Conservation (phyloP, 768 basidiomycete genomes). For the Scleroderma bovista region DNA sequence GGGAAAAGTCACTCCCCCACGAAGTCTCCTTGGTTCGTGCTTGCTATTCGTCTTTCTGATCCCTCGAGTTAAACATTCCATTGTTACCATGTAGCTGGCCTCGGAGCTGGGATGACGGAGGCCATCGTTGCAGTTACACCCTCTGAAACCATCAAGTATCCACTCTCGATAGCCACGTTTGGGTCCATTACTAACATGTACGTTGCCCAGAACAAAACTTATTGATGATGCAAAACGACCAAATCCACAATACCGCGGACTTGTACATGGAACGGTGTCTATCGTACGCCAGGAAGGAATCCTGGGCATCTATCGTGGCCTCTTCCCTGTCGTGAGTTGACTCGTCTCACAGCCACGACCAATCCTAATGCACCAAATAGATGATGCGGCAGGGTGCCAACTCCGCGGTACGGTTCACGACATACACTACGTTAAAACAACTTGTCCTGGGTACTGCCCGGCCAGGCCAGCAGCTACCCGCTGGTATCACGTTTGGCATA, state of each 20-base stretch:
- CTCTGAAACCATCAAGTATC: constrained; percentile 97
- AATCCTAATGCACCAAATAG: constrained; percentile 32
- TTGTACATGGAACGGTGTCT: constrained; percentile 74
- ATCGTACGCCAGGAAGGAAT: constrained; percentile 88
- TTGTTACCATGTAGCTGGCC: constrained; percentile 45
- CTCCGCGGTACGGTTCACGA: constrained; percentile 93
- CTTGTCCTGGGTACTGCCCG: constrained; percentile 80
- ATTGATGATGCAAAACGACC: constrained; percentile 90
- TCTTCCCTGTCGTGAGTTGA: constrained; percentile 83
- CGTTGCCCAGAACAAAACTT: constrained; percentile 77
- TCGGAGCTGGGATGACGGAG: constrained; percentile 88
- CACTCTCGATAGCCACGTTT: background rate
- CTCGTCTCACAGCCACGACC: background rate
- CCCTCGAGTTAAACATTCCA: background rate
- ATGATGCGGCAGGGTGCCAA: constrained; percentile 99
- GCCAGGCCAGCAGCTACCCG: constrained; percentile 81
- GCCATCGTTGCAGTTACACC: constrained; percentile 94
- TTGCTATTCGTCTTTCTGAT: background rate
- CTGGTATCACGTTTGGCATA: constrained; percentile 87
- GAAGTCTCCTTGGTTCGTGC: constrained; percentile 72
- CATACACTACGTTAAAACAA: constrained; percentile 91
- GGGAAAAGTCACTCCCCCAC: constrained; percentile 88
- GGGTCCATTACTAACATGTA: background rate
- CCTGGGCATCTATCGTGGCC: constrained; percentile 78
- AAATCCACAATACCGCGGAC: constrained; percentile 78